Percentiles rank a stretch among this genome's conserved stretches.
Evolutionary conservation across 2,329 filamentous ascomycete species (phyloP).

Genomic region (Calonectria crousiana): DNA sequence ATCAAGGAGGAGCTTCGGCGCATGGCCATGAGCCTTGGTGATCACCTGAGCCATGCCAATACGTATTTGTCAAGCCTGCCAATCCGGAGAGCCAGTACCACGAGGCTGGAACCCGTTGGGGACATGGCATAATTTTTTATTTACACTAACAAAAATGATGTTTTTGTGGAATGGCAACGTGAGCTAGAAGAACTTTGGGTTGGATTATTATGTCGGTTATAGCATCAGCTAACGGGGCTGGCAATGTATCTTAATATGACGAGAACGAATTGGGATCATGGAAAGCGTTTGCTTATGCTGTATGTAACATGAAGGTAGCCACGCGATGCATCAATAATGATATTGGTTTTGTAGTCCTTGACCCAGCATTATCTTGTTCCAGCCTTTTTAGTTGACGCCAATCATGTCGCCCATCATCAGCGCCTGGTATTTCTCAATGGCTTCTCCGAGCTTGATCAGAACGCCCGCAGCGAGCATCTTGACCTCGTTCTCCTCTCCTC

Average conservation of each 20-base stretch:
- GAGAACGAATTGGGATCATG: constrained; percentile 5
- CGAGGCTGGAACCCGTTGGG: constrained; percentile 43
- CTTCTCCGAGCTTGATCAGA: constrained; percentile 82
- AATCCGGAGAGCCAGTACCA: constrained; percentile 49
- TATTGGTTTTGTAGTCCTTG: not conserved
- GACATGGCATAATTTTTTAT: constrained; percentile 33
- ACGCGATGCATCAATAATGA: constrained; percentile 16
- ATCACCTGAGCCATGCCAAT: constrained; percentile 62
- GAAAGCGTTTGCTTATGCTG: constrained; percentile 19
- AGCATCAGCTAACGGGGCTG: not conserved
- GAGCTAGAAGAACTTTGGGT: not conserved
- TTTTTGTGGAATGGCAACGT: not conserved
- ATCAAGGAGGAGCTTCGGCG: constrained; percentile 64
- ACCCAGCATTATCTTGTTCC: not conserved
- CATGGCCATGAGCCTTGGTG: constrained; percentile 62
- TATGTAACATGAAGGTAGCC: constrained; percentile 13
- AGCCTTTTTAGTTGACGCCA: constrained; percentile 44
- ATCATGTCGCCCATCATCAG: constrained; percentile 79
- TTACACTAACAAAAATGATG: not conserved
- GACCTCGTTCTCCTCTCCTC: constrained; percentile 80
- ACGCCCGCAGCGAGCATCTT: constrained; percentile 84
- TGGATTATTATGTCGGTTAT: not conserved
- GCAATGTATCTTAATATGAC: constrained; percentile 1
- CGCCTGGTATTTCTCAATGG: constrained; percentile 84
- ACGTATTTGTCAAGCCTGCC: constrained; percentile 58